phyloP scores from a whole-genome alignment of 192 early-diverging fungal species.

The Chytriomyces hyalinus region DNA sequence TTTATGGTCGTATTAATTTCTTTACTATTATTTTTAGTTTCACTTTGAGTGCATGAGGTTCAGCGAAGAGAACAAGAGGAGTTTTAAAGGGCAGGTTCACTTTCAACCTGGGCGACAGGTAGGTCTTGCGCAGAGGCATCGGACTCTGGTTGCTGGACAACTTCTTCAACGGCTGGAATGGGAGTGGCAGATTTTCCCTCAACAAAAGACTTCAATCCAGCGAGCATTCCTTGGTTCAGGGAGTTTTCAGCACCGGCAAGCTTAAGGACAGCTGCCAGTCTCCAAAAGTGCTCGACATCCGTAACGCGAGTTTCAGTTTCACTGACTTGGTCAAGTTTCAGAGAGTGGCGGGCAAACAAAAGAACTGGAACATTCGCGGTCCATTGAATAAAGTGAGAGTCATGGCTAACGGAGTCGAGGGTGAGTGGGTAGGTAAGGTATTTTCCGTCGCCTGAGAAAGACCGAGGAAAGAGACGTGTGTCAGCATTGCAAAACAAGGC shows the following conservation, averaged over 20 bases:
- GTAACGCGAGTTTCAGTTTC: neutral
- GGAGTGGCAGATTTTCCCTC: neutral
- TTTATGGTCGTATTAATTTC: no score
- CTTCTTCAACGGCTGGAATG: no score
- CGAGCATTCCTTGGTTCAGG: slow-evolving; percentile 1
- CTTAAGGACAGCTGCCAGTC: neutral
- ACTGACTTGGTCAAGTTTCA: neutral
- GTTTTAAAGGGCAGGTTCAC: no score
- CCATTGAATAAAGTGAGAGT: slow-evolving; percentile 2
- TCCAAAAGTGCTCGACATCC: slow-evolving; percentile 15
- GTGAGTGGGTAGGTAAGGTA: neutral
- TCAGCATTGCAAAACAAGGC: no score
- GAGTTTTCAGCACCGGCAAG: neutral
- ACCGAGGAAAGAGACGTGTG: no score
- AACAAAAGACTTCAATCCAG: neutral
- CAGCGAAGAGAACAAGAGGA: no score
- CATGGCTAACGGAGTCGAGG: neutral
- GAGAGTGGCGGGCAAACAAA: slow-evolving; percentile 5
- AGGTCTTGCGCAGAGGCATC: no score
- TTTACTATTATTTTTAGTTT: no score
- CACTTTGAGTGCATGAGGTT: no score
- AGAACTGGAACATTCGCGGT: neutral
- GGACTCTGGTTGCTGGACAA: no score
- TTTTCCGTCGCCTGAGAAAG: neutral
- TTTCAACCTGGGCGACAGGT: no score